phyloP scores from a whole-genome alignment of 2,329 filamentous ascomycete species.

The Penicillium brevicompactum region DNA sequence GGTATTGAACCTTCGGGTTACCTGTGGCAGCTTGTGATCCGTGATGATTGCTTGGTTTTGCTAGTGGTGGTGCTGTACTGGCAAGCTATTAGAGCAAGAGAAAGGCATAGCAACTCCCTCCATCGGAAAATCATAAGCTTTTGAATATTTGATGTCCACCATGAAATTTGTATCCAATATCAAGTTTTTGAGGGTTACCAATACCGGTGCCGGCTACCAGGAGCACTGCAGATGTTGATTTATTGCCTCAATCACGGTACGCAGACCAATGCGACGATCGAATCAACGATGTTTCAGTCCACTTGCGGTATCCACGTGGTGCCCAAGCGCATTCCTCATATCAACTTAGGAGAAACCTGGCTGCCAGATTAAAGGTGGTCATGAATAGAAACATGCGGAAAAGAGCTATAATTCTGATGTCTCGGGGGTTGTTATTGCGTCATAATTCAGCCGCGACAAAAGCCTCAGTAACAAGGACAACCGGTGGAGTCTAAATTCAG shows the following conservation, averaged over 20 bases:
- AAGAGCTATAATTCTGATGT: neutral
- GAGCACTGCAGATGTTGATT: neutral
- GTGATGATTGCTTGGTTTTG: too few relatives aligned
- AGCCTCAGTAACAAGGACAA: neutral
- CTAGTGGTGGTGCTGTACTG: too few relatives aligned
- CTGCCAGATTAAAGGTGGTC: neutral
- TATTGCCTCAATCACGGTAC: neutral
- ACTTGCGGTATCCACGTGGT: neutral
- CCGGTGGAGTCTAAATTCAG: neutral
- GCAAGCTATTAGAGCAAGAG: too few relatives aligned
- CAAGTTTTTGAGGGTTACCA: neutral
- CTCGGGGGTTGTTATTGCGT: neutral
- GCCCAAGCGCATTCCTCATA: neutral
- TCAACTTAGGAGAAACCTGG: neutral
- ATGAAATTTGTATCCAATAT: neutral
- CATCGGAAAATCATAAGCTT: neutral
- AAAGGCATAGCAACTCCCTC: neutral
- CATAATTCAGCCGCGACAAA: neutral
- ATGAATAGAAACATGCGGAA: neutral
- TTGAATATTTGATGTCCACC: neutral
- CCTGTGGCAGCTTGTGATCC: too few relatives aligned
- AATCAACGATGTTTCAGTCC: neutral
- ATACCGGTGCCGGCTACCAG: neutral
- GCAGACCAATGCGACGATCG: too few relatives aligned
- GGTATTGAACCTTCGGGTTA: too few relatives aligned